phyloP scores from a whole-genome alignment of 1,284 basidiomycete species.

The Cutaneotrichosporon arboriforme region DNA sequence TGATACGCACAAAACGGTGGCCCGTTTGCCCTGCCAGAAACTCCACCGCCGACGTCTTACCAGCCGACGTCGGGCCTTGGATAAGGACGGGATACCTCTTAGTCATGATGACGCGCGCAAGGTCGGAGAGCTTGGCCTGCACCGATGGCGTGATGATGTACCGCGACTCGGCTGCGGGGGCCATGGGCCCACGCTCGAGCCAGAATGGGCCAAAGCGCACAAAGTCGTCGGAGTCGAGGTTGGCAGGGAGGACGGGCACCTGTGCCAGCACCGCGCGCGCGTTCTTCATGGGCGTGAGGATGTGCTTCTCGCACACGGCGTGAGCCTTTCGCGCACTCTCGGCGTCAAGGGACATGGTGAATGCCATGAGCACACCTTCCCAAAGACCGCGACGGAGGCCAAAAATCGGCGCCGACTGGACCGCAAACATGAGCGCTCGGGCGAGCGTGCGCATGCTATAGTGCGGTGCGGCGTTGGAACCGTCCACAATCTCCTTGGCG shows the following conservation, averaged over 20 bases:
- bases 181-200: constrained; percentile 67
- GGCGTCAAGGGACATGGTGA: constrained; percentile 86
- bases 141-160: constrained; percentile 97
- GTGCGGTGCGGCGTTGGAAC: constrained; percentile 89
- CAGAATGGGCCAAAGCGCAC: constrained; percentile 90
- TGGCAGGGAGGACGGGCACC: constrained; percentile 59
- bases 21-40: constrained; percentile 91
- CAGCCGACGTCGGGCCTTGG: constrained; percentile 95
- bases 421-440: constrained; percentile 84
- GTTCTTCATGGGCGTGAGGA: constrained; percentile 80
- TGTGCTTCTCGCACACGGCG: constrained; percentile 65
- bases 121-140: constrained; percentile 85
- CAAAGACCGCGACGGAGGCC: constrained; percentile 81
- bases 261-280: constrained; percentile 65
- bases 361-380: constrained; percentile 97
- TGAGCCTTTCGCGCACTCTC: constrained; percentile 67
- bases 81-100: constrained; percentile 91
- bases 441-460: constrained; percentile 96
- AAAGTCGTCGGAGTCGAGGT: constrained; percentile 56
- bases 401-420: constrained; percentile 71
- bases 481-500: constrained; percentile 82
- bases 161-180: constrained; percentile 55
- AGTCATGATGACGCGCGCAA: constrained; percentile 84
- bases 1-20: constrained; percentile 95
- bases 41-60: constrained; percentile 96